phyloP scores from a whole-genome alignment of 2,329 filamentous ascomycete species.

The Aspergillus ibericus region DNA sequence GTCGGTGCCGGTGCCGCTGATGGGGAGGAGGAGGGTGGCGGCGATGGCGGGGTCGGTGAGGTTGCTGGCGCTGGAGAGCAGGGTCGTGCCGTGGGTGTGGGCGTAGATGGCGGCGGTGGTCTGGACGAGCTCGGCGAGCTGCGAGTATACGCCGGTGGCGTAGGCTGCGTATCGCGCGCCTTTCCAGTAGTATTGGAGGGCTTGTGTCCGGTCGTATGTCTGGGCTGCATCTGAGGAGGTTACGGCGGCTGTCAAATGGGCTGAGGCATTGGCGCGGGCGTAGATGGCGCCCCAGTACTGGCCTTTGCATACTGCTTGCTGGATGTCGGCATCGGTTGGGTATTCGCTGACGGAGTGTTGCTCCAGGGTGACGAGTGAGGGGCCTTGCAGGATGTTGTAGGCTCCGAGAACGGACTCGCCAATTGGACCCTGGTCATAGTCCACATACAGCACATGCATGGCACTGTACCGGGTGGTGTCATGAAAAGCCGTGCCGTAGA shows the following conservation, averaged over 20 bases:
- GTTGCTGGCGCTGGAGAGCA: conserved; percentile 5
- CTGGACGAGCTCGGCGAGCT: conserved; percentile 31
- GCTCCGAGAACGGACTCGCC: conserved; percentile 28
- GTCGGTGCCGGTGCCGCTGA: conserved; percentile 31
- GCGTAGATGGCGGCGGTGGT: conserved; percentile 32
- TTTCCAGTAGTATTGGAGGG: conserved; percentile 43
- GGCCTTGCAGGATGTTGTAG: conserved; percentile 18
- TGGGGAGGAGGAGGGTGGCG: conserved; percentile 38
- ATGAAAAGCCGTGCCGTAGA: conserved; percentile 16
- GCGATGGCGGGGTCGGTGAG: conserved; percentile 28
- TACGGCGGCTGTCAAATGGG: conserved; percentile 33
- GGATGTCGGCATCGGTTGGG: conserved; percentile 2
- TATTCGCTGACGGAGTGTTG: background rate
- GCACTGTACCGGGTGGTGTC: conserved; percentile 24
- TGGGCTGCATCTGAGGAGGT: conserved; percentile 9
- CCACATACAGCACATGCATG: conserved; percentile 30
- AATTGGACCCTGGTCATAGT: conserved; percentile 33
- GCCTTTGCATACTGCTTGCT: conserved; percentile 13
- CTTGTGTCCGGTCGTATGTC: conserved; percentile 28
- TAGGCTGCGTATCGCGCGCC: conserved; percentile 39
- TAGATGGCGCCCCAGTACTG: conserved; percentile 33
- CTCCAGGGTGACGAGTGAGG: conserved; percentile 10
- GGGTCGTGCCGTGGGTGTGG: too few relatives aligned
- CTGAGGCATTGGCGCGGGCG: conserved; percentile 29
- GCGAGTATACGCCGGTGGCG: conserved; percentile 31